Conservation (phyloP, 352 stramenopile species). For the Phytophthora sansomeana region DNA sequence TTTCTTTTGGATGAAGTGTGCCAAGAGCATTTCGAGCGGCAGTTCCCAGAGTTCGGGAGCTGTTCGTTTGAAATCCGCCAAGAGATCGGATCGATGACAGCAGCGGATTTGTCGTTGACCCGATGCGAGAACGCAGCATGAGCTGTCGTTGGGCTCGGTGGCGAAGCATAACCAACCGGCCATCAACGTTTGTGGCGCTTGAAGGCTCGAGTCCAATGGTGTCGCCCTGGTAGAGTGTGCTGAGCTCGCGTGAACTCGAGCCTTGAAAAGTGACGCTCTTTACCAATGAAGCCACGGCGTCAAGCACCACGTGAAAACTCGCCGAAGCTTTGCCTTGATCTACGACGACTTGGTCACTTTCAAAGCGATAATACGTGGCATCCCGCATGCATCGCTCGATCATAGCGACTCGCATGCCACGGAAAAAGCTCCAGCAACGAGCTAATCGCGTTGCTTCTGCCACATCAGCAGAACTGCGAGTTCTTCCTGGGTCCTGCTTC, state of each 20-base stretch:
- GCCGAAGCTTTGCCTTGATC: slow-evolving; percentile 43
- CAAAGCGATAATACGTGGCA: slow-evolving; percentile 45
- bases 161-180: slow-evolving; percentile 42
- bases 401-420: slow-evolving; percentile 56
- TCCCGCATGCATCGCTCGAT: slow-evolving; percentile 60
- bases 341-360: slow-evolving; percentile 49
- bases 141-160: slow-evolving; percentile 29
- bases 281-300: slow-evolving; percentile 49
- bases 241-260: slow-evolving; percentile 63
- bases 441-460: slow-evolving; percentile 38
- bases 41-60: slow-evolving; percentile 10
- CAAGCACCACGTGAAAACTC: slow-evolving; percentile 63
- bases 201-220: slow-evolving; percentile 61
- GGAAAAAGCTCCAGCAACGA: slow-evolving; percentile 60
- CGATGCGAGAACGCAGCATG: slow-evolving; percentile 30
- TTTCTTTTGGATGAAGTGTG: slow-evolving; percentile 32
- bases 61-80: slow-evolving; percentile 19
- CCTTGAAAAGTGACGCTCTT: slow-evolving; percentile 51
- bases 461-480: slow-evolving; percentile 35
- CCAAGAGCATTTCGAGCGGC: slow-evolving; percentile 8
- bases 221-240: slow-evolving; percentile 62
- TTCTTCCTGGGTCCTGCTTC: slow-evolving; percentile 37
- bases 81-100: slow-evolving; percentile 28
- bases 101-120: slow-evolving; percentile 16
- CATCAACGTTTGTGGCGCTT: slow-evolving; percentile 46